phyloP scores from a whole-genome alignment of 805 yeast species.

The Aciculoconidium aculeatum region DNA sequence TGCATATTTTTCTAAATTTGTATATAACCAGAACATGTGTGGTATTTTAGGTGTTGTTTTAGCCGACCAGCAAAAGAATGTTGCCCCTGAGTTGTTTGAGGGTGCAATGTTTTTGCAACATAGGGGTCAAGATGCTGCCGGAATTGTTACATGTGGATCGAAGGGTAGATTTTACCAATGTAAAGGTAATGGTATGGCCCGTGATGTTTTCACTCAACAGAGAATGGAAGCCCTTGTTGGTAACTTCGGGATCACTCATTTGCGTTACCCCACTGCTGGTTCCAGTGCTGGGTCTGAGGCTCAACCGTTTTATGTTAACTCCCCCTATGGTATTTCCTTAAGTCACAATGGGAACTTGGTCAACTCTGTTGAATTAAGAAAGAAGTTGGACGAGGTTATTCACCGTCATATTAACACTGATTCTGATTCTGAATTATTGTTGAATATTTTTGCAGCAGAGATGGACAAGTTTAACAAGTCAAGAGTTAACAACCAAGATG shows the following conservation, averaged over 20 bases:
- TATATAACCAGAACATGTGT: conserved; percentile 70
- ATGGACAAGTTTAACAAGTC: conserved; percentile 87
- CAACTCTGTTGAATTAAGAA: conserved; percentile 70
- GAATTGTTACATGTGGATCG: conserved; percentile 91
- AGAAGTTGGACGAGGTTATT: conserved; percentile 84
- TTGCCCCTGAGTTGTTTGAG: conserved; percentile 87
- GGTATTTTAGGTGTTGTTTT: conserved; percentile 87
- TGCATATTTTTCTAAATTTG: no score
- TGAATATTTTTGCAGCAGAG: conserved; percentile 88
- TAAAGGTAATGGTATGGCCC: conserved; percentile 98
- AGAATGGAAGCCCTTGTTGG: conserved; percentile 81
- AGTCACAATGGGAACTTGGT: conserved; percentile 95
- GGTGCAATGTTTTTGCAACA: conserved; percentile 92
- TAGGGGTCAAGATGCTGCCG: conserved; percentile 99
- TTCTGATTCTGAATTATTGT: conserved; percentile 85
- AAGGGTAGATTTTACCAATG: conserved; percentile 94
- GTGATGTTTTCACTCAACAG: conserved; percentile 87
- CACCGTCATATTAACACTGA: conserved; percentile 98
- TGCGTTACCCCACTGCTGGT: conserved; percentile 97
- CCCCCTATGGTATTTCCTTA: conserved; percentile 89
- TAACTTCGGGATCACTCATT: conserved; percentile 90
- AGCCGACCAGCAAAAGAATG: conserved; percentile 66
- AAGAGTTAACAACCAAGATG: conserved; percentile 86
- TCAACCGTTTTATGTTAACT: conserved; percentile 95
- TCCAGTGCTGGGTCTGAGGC: conserved; percentile 94